phyloP scores from a whole-genome alignment of 257 asterid genomes.

The Mentha longifolia region DNA sequence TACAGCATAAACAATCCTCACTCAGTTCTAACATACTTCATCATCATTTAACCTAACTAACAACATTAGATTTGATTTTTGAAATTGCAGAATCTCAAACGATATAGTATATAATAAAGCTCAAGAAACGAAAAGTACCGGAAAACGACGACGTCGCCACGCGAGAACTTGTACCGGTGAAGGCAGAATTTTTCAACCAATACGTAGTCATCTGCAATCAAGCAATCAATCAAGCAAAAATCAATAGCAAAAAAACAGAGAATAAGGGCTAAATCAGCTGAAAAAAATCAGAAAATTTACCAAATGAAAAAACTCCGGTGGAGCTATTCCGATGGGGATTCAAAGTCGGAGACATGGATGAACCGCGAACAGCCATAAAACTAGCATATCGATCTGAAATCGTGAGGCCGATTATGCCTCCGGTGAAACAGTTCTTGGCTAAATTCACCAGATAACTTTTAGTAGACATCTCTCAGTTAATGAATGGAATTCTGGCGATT shows the following conservation, averaged over 20 bases:
- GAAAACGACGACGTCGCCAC: slow-evolving; percentile 82
- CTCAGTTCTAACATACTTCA: neutral
- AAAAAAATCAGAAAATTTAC: slow-evolving; percentile 38
- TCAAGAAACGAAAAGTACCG: slow-evolving; percentile 47
- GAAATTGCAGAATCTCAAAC: neutral
- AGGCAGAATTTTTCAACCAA: slow-evolving; percentile 87
- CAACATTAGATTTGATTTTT: neutral
- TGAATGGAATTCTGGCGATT: neutral
- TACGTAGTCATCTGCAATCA: slow-evolving; percentile 68
- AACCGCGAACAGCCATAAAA: slow-evolving; percentile 73
- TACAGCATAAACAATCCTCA: neutral
- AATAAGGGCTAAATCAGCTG: neutral
- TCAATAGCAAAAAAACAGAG: neutral
- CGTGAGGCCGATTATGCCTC: slow-evolving; percentile 68
- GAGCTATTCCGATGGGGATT: slow-evolving; percentile 53
- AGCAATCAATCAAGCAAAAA: slow-evolving; percentile 9
- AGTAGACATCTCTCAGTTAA: slow-evolving; percentile 45
- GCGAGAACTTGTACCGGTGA: slow-evolving; percentile 68
- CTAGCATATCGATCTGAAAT: slow-evolving; percentile 78
- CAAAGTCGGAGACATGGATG: slow-evolving; percentile 87
- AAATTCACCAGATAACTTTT: slow-evolving; percentile 46
- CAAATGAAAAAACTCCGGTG: slow-evolving; percentile 44
- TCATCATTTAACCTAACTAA: neutral
- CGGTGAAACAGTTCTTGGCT: slow-evolving; percentile 57
- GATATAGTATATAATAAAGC: neutral